A percentile compares a stretch with the other conserved stretches of the same genome.
phyloP scores from a whole-genome alignment of 441 rosid genomes.

The Corymbia calophylla region DNA sequence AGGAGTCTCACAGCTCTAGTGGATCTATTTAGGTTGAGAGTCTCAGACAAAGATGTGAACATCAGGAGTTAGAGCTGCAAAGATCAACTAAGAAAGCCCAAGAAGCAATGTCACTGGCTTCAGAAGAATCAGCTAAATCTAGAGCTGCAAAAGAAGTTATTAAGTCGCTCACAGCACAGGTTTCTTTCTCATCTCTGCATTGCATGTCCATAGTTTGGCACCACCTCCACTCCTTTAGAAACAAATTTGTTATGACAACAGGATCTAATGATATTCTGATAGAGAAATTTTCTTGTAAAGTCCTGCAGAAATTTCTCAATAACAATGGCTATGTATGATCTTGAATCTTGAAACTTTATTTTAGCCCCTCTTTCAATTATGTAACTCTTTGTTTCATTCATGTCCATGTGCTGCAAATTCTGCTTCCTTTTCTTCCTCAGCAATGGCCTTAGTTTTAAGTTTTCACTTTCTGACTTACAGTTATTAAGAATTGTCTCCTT shows the following conservation, averaged over 20 bases:
- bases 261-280: not conserved
- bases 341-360: not conserved
- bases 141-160: conserved; percentile 96
- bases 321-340: not conserved
- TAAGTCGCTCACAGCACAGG: conserved; percentile 92
- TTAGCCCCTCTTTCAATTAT: not conserved
- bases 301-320: not conserved
- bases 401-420: not conserved
- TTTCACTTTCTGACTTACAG: not conserved
- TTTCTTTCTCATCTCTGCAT: conserved; percentile 15
- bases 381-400: not conserved
- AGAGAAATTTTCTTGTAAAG: not conserved
- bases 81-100: conserved; percentile 77
- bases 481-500: not conserved
- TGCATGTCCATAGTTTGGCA: not conserved
- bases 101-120: conserved; percentile 72
- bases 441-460: not conserved
- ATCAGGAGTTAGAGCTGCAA: conserved; percentile 83
- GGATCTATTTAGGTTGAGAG: conserved; percentile 65
- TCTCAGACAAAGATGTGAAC: conserved; percentile 70
- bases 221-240: not conserved
- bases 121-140: conserved; percentile 86
- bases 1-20: not conserved
- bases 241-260: not conserved
- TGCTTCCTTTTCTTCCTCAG: not conserved